Evolutionary conservation across 352 stramenopile genomes (phyloP), one percentile per base, ranked within the genome.

Genomic region (Thalassiosira allenii): DNA sequence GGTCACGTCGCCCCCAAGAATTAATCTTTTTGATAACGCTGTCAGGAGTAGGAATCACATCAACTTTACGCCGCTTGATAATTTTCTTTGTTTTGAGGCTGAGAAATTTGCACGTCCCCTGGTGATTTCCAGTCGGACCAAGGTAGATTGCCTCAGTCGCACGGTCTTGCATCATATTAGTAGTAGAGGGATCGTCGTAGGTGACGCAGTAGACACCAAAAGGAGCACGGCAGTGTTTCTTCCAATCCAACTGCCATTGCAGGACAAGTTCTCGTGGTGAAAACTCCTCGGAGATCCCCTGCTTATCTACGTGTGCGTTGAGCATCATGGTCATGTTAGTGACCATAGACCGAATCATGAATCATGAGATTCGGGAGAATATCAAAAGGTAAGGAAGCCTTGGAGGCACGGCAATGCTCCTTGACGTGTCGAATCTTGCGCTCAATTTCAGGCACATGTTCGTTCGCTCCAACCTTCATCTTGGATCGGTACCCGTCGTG

Each of bases 401-500:
- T 0, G 30, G 9, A n/a, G 5, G 30, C n/a, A 4, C 63, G 29
- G 4, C 47, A 25, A n/a, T 34, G n/a, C 12, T 79, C 67, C n/a
- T 79, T 79, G 0, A 79, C 30, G 0, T 32, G 5, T 2, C 68
- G 5, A 22, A 79, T 83, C 0, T 5, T 17, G 0, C 68, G 8
- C 34, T 83, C 75, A 3, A 83, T 67, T 59, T 65, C 23, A 3
- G 17, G 0, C 0, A 79, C 75, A 43, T 83, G 53, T 52, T 79
- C 67, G 0, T 30, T 52, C 2, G n/a, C n/a, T n/a, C n/a, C n/a
- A n/a, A n/a, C n/a, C n/a, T 94, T 89, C 66, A 81, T 94, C 37
- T 79, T 89, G 30, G 47, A 81, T 59, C 37, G 75, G 58, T 94
- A 90, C 85, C 80, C 84, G 22, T 71, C 81, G 44, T 84, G 91